These are phyloP conservation scores for Phaeoacremonium minimum DNA, from an alignment of 2,329 filamentous ascomycete genomes.

Conservation along the genomic window DNA sequence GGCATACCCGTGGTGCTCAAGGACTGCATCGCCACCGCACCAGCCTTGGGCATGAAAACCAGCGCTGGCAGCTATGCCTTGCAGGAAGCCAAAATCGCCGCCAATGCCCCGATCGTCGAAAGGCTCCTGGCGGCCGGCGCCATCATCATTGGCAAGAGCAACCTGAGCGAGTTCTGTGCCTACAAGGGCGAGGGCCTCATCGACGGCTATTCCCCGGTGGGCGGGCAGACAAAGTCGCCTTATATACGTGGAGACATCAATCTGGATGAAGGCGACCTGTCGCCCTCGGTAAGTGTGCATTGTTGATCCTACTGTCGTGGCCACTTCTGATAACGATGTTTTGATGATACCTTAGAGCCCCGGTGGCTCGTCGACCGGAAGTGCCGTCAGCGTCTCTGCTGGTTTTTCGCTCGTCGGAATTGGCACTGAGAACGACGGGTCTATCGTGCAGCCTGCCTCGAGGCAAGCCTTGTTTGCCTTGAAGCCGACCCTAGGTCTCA, in stretches of 20 bases:
- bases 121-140: background rate
- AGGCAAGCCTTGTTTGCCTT: background rate
- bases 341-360: too few relatives aligned
- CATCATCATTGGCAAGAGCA: constrained; percentile 1
- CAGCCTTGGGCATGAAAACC: background rate
- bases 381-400: background rate
- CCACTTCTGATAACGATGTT: too few relatives aligned
- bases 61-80: background rate
- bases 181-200: constrained; percentile 1
- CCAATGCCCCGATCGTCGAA: background rate
- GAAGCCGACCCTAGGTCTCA: background rate
- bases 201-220: background rate
- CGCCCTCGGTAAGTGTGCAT: background rate
- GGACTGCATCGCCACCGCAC: background rate
- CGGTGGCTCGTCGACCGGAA: background rate
- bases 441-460: background rate
- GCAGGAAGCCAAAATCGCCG: background rate
- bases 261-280: background rate
- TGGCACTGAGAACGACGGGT: background rate
- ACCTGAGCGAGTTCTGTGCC: background rate
- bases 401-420: background rate
- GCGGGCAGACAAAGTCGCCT: constrained; percentile 1
- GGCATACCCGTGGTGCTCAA: too few relatives aligned
- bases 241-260: background rate
- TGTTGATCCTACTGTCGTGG: background rate